Percentiles rank a stretch among this genome's conserved stretches.
phyloP scores from a whole-genome alignment of 192 early-diverging fungal species.

The Geosiphon pyriformis region DNA sequence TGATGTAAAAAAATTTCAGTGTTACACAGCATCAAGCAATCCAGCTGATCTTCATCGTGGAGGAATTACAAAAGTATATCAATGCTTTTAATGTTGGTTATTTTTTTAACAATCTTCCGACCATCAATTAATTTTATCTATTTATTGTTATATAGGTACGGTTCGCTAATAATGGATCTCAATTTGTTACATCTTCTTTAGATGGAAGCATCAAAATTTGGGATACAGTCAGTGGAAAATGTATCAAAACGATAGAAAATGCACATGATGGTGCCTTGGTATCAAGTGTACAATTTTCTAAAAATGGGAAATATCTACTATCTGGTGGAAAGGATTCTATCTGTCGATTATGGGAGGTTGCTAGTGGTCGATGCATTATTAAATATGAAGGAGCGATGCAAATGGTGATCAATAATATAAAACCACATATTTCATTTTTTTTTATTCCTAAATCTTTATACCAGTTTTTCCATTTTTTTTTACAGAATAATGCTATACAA shows the following conservation, averaged over 20 bases:
- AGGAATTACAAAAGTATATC: constrained; percentile 40
- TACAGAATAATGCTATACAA: constrained; percentile 34
- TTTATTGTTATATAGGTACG: constrained; percentile 52
- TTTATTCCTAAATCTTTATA: not conserved
- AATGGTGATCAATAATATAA: constrained; percentile 32
- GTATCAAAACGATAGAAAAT: constrained; percentile 65
- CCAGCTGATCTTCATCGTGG: constrained; percentile 41
- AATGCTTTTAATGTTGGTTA: not conserved
- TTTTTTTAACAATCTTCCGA: not conserved
- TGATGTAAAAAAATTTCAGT: constrained; percentile 80
- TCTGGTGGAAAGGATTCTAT: constrained; percentile 74
- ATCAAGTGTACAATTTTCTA: constrained; percentile 69
- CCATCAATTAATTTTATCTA: not conserved
- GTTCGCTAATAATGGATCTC: constrained; percentile 59
- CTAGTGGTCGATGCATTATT: constrained; percentile 63
- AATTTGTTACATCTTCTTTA: constrained; percentile 71
- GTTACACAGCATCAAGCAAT: constrained; percentile 59
- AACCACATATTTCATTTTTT: not conserved
- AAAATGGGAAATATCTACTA: constrained; percentile 69
- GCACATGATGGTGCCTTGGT: constrained; percentile 76
- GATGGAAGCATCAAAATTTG: constrained; percentile 87
- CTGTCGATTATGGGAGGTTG: constrained; percentile 78
- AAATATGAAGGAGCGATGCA: constrained; percentile 66
- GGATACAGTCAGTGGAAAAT: constrained; percentile 73
- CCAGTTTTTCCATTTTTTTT: not conserved